A percentile compares a stretch with the other conserved stretches of the same genome.
Evolutionary conservation across 768 basidiomycete species (phyloP).

Genomic region (Mycena indigotica): DNA sequence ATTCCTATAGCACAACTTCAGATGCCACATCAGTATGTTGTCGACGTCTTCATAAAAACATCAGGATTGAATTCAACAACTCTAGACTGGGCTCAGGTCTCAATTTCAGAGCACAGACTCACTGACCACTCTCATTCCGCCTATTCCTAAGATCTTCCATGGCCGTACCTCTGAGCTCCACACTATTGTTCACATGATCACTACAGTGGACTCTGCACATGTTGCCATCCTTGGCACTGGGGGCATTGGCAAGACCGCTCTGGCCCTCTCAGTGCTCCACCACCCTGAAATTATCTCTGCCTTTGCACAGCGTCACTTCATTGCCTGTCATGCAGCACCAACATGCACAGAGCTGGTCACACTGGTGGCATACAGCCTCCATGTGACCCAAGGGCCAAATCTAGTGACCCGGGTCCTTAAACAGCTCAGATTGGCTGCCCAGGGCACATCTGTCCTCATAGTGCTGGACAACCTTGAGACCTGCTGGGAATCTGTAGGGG

Average conservation of each 20-base stretch:
- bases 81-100: no score
- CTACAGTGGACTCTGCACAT: neutral
- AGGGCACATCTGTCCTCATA: neutral
- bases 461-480: constrained; percentile 15
- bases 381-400: neutral
- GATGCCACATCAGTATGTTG: no score
- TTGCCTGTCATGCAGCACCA: constrained; percentile 9
- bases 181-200: neutral
- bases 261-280: neutral
- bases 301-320: neutral
- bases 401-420: neutral
- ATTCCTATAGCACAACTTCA: no score
- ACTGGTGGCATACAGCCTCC: neutral
- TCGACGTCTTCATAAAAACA: no score
- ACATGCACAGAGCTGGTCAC: neutral
- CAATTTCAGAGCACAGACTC: constrained; percentile 1
- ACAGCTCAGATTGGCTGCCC: neutral
- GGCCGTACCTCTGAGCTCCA: neutral
- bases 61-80: no score
- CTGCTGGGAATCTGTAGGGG: constrained; percentile 4
- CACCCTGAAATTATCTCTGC: neutral
- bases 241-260: constrained; percentile 4
- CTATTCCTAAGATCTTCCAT: constrained; percentile 4
- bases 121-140: neutral
- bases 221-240: constrained; percentile 4